Evolutionary conservation across 140 eudicot genomes (phyloP).

Genomic region (Stevia rebaudiana): DNA sequence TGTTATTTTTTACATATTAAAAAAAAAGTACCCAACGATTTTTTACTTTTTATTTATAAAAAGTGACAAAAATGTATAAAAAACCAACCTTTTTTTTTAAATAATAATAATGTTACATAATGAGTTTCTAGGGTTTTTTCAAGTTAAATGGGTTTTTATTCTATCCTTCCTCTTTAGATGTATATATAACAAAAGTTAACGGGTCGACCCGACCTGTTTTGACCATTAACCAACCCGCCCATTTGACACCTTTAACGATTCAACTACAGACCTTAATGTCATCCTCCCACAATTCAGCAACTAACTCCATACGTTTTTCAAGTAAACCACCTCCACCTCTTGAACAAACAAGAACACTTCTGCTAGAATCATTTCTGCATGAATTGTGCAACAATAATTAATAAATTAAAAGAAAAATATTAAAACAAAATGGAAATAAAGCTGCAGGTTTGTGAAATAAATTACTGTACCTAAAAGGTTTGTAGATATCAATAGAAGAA

Average conservation of each 20-base stretch:
- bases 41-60: too few species aligned
- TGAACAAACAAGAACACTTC: constrained; percentile 75
- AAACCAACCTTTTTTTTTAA: too few species aligned
- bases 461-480: constrained; percentile 47
- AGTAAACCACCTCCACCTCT: constrained; percentile 96
- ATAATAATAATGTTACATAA: too few species aligned
- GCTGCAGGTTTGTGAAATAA: background rate
- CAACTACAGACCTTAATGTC: constrained; percentile 52
- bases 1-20: too few species aligned
- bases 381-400: background rate
- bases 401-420: background rate
- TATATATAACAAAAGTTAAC: too few species aligned
- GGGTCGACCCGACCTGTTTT: too few species aligned
- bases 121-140: too few species aligned
- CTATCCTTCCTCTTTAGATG: too few species aligned
- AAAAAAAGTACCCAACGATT: too few species aligned
- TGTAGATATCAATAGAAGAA: constrained; percentile 48
- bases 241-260: background rate
- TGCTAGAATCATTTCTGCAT: constrained; percentile 52
- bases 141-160: too few species aligned
- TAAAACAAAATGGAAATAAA: background rate
- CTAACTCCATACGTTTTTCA: constrained; percentile 89
- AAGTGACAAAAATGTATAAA: too few species aligned
- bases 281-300: constrained; percentile 71
- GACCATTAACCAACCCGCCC: background rate